Evolutionary conservation across 306 rosid species (phyloP), one percentile per base, ranked within the genome.

Genomic region (Lablab purpureus): DNA sequence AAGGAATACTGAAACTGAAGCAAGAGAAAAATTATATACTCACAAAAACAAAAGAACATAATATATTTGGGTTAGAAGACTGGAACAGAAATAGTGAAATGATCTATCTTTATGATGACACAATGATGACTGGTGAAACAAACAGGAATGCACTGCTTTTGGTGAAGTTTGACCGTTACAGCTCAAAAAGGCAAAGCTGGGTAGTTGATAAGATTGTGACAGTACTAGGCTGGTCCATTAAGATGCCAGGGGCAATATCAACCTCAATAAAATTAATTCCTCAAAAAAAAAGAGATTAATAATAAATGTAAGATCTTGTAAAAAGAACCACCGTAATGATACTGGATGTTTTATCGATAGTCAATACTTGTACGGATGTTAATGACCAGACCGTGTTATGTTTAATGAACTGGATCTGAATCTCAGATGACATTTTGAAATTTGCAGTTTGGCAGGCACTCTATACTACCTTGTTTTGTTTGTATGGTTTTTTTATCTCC

Each of bases 131-230:
- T 51, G 49, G 62, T 19, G 59, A 72, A 75, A 71, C 30, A 72
- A 75, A 71, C 30, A 40, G 30, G 75, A 45, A 45, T 27, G 72
- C 73, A 59, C 68, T 46, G 46, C 80, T 65, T 63, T 80, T 59
- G 64, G 52, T 67, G 36, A 23, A 55, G 65, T 75, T 80, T 64
- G 73, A 80, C 51, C 51, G 36, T 65, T 45, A 84, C 66, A 52
- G 67, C 72, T 47, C 23, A 52, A 76, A 80, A 43, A 37, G 72
- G 30, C 12, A 50, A 54, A 68, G 49, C 37, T 58, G 47, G 51
- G 66, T 71, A 49, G 23, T 52, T 43, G 17, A 51, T 22, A 27
- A 34, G 47, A 72, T 25, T 17, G 45, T 28, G 47, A 18, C 19
- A 13, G 72, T 49, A n/a, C 15, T 50, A 67, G 60, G 64, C 47